phyloP scores from a whole-genome alignment of 345 rosid species.

The Salix purpurea region DNA sequence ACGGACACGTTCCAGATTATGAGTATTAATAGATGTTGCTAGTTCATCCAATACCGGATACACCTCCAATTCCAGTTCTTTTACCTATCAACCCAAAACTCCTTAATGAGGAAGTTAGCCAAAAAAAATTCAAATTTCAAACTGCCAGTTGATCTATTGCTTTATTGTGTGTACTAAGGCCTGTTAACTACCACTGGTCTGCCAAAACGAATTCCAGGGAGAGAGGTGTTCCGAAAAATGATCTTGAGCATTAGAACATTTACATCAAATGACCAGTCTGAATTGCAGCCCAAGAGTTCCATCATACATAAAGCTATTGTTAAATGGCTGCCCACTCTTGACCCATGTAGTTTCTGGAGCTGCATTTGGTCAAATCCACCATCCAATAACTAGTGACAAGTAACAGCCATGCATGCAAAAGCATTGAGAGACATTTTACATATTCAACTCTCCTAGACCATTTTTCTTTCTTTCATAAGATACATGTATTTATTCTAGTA shows the following conservation, averaged over 20 bases:
- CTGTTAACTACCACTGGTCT: background rate
- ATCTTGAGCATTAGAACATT: background rate
- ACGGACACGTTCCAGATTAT: conserved; percentile 82
- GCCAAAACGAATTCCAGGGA: background rate
- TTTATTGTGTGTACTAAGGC: background rate
- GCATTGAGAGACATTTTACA: background rate
- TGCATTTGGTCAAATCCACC: background rate
- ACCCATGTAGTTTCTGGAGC: background rate
- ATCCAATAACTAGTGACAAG: background rate
- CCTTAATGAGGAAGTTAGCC: background rate
- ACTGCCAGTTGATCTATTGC: background rate
- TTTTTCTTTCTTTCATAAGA: background rate
- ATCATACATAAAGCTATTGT: background rate
- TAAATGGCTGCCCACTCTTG: background rate
- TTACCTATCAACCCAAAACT: conserved; percentile 47
- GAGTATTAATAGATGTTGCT: conserved; percentile 73
- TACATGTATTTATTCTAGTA: background rate
- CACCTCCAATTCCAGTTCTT: conserved; percentile 82
- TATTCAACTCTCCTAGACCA: background rate
- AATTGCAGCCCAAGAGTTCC: background rate
- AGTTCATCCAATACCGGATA: conserved; percentile 88
- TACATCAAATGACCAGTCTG: background rate
- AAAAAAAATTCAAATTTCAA: background rate
- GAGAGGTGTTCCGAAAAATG: background rate
- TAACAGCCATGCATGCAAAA: background rate